Evolutionary conservation across 2,329 filamentous ascomycete genomes (phyloP).

Genomic region (Paraconiothyrium sp.): DNA sequence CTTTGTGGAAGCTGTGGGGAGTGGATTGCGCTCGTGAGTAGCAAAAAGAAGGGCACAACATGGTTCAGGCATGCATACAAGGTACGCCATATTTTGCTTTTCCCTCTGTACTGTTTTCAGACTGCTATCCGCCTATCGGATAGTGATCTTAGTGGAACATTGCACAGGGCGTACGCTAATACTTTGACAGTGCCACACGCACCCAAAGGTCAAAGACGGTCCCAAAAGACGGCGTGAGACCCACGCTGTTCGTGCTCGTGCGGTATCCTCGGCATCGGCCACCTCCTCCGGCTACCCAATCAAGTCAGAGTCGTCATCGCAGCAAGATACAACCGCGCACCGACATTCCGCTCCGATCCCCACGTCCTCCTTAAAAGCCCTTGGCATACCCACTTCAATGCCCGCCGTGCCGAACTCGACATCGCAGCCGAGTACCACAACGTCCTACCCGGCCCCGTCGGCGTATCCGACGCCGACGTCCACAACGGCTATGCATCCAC

Average conservation of each 20-base stretch:
- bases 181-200: conserved; percentile 50
- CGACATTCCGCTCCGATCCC: conserved; percentile 46
- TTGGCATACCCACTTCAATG: conserved; percentile 36
- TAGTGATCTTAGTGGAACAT: conserved; percentile 6
- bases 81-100: conserved; percentile 57
- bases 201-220: conserved; percentile 55
- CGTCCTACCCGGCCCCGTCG: conserved; percentile 32
- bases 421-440: conserved; percentile 28
- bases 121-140: conserved; percentile 15
- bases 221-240: conserved; percentile 55
- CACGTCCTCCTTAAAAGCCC: conserved; percentile 33
- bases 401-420: conserved; percentile 32
- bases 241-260: conserved; percentile 47
- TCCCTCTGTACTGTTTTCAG: conserved; percentile 17
- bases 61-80: conserved; percentile 93
- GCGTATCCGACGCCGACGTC: conserved; percentile 39
- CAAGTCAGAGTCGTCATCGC: conserved; percentile 33
- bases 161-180: conserved; percentile 35
- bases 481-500: conserved; percentile 32
- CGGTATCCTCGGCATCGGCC: conserved; percentile 46
- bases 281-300: conserved; percentile 47
- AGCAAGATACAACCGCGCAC: conserved; percentile 32
- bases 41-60: conserved; percentile 91
- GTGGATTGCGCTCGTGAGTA: conserved; percentile 83
- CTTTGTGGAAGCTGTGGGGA: conserved; percentile 81